These are phyloP conservation scores for Murraya paniculata DNA, from an alignment of 345 rosid genomes.

Conservation along the genomic window DNA sequence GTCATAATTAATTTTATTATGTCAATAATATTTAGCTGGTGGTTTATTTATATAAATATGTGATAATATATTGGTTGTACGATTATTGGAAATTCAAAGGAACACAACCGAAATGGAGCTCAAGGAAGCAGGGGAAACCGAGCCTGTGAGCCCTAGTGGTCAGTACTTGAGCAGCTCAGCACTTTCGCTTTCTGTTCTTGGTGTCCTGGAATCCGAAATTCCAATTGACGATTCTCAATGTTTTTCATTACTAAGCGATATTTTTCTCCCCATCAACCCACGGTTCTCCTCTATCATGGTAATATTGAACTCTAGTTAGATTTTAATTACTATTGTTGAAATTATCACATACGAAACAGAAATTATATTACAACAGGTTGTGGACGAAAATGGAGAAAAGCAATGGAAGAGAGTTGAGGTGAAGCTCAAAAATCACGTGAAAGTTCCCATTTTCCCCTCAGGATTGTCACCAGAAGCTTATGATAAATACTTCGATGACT, in stretches of 20 bases:
- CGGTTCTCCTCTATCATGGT: slow-evolving; percentile 56
- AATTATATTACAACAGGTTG: slow-evolving; percentile 21
- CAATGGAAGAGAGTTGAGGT: slow-evolving; percentile 40
- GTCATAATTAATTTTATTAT: no score
- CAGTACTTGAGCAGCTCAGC: slow-evolving; percentile 34
- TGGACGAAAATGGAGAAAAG: slow-evolving; percentile 24
- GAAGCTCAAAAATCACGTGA: slow-evolving; percentile 27
- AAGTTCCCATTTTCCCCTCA: slow-evolving; percentile 27
- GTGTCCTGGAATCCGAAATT: slow-evolving; percentile 28
- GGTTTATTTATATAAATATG: no score
- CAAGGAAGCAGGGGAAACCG: slow-evolving; percentile 8
- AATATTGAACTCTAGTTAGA: neutral
- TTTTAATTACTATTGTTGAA: no score
- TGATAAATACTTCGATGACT: slow-evolving; percentile 23
- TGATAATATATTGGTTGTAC: no score
- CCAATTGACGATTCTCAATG: slow-evolving; percentile 26
- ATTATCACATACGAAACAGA: no score
- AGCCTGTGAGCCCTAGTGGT: slow-evolving; percentile 44
- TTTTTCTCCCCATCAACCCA: slow-evolving; percentile 38
- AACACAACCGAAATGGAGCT: neutral
- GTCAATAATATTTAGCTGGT: no score
- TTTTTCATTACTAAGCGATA: slow-evolving; percentile 6
- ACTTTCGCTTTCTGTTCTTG: slow-evolving; percentile 26
- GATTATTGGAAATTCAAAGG: no score
- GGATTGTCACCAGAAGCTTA: slow-evolving; percentile 32